phyloP scores from a whole-genome alignment of 2,329 filamentous ascomycete species.

The Hypoxylon sp. region DNA sequence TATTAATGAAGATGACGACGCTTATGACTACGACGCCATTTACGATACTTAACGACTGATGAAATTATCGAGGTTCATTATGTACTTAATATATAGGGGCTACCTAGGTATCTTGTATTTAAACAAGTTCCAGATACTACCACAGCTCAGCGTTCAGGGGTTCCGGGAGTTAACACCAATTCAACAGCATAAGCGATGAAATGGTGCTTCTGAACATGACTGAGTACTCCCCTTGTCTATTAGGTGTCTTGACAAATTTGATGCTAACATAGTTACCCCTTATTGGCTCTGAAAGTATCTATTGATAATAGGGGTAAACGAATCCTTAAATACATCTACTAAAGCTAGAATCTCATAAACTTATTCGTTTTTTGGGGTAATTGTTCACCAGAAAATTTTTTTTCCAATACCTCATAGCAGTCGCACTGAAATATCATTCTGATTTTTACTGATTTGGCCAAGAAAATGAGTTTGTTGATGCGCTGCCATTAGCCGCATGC shows the following conservation, averaged over 20 bases:
- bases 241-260: no score
- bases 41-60: not conserved
- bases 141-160: not conserved
- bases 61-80: not conserved
- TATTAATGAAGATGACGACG: slow-evolving; percentile 7
- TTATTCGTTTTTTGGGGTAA: no score
- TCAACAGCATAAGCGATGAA: not conserved
- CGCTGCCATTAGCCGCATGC: not conserved
- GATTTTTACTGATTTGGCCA: not conserved
- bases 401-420: no score
- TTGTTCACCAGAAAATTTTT: no score
- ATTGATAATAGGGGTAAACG: not conserved
- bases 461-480: not conserved
- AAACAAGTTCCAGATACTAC: not conserved
- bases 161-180: not conserved
- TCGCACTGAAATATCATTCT: not conserved
- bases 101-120: not conserved
- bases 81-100: not conserved
- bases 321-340: not conserved
- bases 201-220: not conserved
- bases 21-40: not conserved
- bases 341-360: not conserved
- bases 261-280: no score
- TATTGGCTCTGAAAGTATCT: no score
- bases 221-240: not conserved